A percentile compares a stretch with the other conserved stretches of the same genome.
Evolutionary conservation across 176 grass and related monocot species (phyloP).

Genomic region (Oryza longistaminata): DNA sequence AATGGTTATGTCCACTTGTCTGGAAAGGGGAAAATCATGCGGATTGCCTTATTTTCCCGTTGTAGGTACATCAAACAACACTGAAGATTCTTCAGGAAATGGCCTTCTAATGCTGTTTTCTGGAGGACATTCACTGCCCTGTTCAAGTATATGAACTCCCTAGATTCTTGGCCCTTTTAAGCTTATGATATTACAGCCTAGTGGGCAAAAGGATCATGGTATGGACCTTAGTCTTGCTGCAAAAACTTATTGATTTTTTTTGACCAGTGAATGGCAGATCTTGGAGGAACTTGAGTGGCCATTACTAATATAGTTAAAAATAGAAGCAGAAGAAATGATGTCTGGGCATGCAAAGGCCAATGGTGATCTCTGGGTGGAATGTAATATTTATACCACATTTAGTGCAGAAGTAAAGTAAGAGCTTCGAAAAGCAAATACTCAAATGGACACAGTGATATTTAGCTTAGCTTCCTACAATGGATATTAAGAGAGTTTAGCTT

Average conservation of each 20-base stretch:
- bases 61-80: constrained; percentile 80
- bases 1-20: neutral
- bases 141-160: neutral
- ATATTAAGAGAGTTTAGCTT: neutral
- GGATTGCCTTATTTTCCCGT: constrained; percentile 19
- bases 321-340: neutral
- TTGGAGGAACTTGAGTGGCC: neutral
- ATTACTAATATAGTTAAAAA: neutral
- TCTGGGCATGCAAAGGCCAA: neutral
- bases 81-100: constrained; percentile 90
- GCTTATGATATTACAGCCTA: too few species aligned
- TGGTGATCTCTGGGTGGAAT: neutral
- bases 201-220: neutral
- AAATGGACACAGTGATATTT: neutral
- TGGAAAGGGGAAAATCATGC: neutral
- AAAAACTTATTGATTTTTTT: neutral
- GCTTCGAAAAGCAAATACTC: neutral
- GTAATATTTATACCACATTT: neutral
- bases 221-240: neutral
- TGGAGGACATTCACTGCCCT: neutral
- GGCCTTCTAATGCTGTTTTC: constrained; percentile 51
- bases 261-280: neutral
- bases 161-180: neutral
- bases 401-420: neutral
- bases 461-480: neutral